These are phyloP conservation scores for Raffaelea albimanens DNA, from an alignment of 2,329 filamentous ascomycete genomes.

Conservation along the genomic window DNA sequence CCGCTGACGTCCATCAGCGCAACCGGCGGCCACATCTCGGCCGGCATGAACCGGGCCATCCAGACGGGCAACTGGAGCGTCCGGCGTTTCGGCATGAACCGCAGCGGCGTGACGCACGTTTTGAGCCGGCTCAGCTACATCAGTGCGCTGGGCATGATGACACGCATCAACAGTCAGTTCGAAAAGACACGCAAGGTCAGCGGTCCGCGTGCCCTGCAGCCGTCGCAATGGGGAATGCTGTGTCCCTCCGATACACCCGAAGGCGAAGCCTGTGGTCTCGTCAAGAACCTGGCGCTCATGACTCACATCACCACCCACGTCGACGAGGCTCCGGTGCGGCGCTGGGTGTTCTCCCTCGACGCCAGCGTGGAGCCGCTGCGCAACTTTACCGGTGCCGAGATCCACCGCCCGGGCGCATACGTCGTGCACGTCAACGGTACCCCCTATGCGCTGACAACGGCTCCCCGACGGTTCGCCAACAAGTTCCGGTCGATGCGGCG, in stretches of 20 bases:
- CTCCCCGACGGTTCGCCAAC: conserved; percentile 77
- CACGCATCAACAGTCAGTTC: conserved; percentile 93
- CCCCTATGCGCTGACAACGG: conserved; percentile 75
- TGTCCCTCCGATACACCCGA: conserved; percentile 96
- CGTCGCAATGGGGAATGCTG: conserved; percentile 97
- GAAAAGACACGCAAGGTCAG: conserved; percentile 97
- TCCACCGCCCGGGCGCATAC: conserved; percentile 76
- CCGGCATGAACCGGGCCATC: conserved; percentile 90
- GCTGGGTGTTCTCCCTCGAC: conserved; percentile 78
- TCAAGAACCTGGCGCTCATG: conserved; percentile 98
- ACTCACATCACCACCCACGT: conserved; percentile 98
- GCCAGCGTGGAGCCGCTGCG: conserved; percentile 72
- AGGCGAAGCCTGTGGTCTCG: conserved; percentile 94
- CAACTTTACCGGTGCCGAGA: conserved; percentile 64
- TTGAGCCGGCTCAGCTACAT: conserved; percentile 94
- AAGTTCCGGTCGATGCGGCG: conserved; percentile 80
- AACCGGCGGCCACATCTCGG: conserved; percentile 78
- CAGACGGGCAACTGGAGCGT: conserved; percentile 97
- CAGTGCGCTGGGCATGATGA: conserved; percentile 98
- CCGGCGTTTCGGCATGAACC: conserved; percentile 98
- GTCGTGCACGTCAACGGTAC: conserved; percentile 95
- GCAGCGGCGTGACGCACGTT: conserved; percentile 93
- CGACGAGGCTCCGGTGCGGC: conserved; percentile 80
- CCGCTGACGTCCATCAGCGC: conserved; percentile 76
- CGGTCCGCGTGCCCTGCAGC: conserved; percentile 89